Conservation (phyloP, 2,329 filamentous ascomycete genomes). For the Paracamarosporium sp. region DNA sequence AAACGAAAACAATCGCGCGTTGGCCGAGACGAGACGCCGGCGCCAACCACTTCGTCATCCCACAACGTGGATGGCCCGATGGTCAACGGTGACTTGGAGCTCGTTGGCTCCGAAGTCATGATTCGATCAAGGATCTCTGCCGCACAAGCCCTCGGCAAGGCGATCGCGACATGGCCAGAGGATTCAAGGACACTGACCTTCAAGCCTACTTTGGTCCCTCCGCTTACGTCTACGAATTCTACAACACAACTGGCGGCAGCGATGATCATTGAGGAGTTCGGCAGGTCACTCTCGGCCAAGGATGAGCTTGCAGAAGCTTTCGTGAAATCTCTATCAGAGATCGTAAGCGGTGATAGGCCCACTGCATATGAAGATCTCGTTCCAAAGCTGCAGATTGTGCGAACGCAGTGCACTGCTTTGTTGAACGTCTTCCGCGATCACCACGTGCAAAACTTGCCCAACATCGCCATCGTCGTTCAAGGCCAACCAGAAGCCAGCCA, state of each 20-base stretch:
- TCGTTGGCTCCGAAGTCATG: conserved; percentile 88
- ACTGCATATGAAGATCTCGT: conserved; percentile 87
- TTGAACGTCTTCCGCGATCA: conserved; percentile 86
- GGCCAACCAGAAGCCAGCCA: conserved; percentile 91
- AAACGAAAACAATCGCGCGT: conserved; percentile 83
- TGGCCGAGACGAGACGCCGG: conserved; percentile 64
- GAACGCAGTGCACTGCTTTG: conserved; percentile 89
- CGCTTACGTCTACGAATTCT: conserved; percentile 75
- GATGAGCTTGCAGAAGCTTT: conserved; percentile 65
- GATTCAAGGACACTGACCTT: conserved; percentile 66
- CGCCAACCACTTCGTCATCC: conserved; percentile 64
- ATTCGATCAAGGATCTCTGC: conserved; percentile 89
- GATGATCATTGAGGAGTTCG: conserved; percentile 88
- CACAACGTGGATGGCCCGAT: conserved; percentile 98
- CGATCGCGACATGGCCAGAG: conserved; percentile 78
- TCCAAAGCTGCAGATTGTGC: conserved; percentile 85
- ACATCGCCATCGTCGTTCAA: conserved; percentile 88
- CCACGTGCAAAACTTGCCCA: conserved; percentile 68
- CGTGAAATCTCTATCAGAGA: conserved; percentile 69
- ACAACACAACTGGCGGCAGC: conserved; percentile 86
- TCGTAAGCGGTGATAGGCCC: conserved; percentile 84
- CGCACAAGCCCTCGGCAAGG: conserved; percentile 82
- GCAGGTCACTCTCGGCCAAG: conserved; percentile 58
- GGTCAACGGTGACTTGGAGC: conserved; percentile 94
- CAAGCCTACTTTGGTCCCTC: conserved; percentile 69